Conservation (phyloP, 805 yeast species). For the Yarrowia sp. region DNA sequence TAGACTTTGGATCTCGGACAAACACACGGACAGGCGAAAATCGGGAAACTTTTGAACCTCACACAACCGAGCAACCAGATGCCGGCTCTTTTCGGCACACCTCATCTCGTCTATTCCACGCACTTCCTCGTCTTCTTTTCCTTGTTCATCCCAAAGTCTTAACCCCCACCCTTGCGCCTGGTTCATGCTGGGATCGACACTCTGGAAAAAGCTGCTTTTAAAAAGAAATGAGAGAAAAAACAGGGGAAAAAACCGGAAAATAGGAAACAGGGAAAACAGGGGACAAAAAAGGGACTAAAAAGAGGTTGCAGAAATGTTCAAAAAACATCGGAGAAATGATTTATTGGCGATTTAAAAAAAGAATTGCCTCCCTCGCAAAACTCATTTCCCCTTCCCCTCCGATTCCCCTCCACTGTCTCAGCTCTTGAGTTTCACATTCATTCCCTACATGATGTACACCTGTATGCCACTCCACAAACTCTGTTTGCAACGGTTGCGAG, state of each 20-base stretch:
- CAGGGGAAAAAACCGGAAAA: not conserved
- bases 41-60: no score
- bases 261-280: no score
- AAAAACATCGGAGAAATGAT: no score
- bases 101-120: no score
- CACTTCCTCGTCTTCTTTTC: not conserved
- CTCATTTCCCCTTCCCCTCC: no score
- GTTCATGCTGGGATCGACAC: slow-evolving; percentile 9
- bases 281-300: no score
- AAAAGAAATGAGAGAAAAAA: not conserved
- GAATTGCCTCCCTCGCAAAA: no score
- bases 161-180: not conserved
- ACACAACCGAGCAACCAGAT: no score
- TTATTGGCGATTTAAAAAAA: no score
- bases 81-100: no score
- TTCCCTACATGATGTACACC: slow-evolving; percentile 28
- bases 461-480: slow-evolving; percentile 27
- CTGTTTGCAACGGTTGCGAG: slow-evolving; percentile 14
- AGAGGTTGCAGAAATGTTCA: no score
- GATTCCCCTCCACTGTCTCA: not conserved
- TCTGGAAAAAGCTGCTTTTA: slow-evolving; percentile 2
- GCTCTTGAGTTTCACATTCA: slow-evolving; percentile 15
- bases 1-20: not conserved
- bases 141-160: not conserved
- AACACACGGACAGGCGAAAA: no score